Base-by-base conservation (phyloP, 495 filamentous ascomycete species). In the Chaetomium fimeti region DNA sequence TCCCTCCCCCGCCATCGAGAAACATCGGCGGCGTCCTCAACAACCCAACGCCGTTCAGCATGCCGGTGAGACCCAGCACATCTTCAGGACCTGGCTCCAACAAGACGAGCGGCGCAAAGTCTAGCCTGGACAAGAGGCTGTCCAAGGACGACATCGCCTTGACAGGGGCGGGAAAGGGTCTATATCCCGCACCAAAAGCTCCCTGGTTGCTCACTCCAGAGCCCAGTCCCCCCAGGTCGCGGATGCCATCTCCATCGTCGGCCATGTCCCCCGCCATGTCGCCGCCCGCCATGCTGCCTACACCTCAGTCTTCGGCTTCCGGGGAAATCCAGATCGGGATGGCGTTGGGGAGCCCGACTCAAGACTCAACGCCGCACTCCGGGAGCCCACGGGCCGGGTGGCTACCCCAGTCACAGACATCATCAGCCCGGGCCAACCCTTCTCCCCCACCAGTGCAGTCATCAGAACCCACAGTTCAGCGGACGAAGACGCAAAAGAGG, bases 261-360 rank as follows among this genome's bases (percentile, higher is more conserved):
- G 57, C 68, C 56, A 63, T 69, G 53, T 63, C 72, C 53, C 63
- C 69, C 25, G 57, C 68, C 56, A 63, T 69, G 53, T 63, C 72
- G 55, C 63, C 67, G 52, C 66, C 71, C 32, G 61, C 73, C 27
- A 71, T 72, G 61, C 65, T 76, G 57, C 61, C 69, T 25, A 78
- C 76, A 7, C 75, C 77, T n/a, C 76, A 82, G 29, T 79, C 78
- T 13, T 61, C 78, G 48, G 69, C 60, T 54, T 66, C 73, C n/a
- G 71, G 69, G 28, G 70, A 74, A 63, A 71, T 70, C 45, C 74
- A 68, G 60, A 87, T 86, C 57, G 84, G 84, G 18, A 83, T 87
- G 83, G 85, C 83, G 16, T 73, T 87, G 48, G 84, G 85, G 51
- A 86, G 84, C 63, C 84, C 84, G 22, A 36, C 66, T 25, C 36